These are phyloP conservation scores for Talaromyces funiculosus DNA, from an alignment of 2,329 filamentous ascomycete species.

Conservation along the genomic window DNA sequence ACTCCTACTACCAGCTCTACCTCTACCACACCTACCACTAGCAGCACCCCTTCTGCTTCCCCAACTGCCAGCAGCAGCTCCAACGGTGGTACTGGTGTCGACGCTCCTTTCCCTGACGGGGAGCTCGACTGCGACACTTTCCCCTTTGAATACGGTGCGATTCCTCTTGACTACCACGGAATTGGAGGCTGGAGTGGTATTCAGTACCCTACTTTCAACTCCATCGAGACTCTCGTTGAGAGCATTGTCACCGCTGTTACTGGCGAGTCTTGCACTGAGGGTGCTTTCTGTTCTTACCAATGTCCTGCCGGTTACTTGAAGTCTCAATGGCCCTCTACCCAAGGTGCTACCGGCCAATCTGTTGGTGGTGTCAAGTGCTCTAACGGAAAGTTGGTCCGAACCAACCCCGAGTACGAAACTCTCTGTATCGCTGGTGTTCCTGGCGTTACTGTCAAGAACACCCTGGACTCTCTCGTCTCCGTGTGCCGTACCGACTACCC, in stretches of 20 bases:
- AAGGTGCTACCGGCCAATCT: constrained; percentile 76
- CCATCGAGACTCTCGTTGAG: constrained; percentile 51
- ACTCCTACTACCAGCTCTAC: constrained; percentile 16
- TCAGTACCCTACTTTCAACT: constrained; percentile 52
- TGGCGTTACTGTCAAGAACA: constrained; percentile 70
- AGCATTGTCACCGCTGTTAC: constrained; percentile 60
- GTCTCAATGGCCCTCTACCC: constrained; percentile 75
- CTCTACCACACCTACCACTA: constrained; percentile 12
- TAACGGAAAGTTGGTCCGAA: constrained; percentile 68
- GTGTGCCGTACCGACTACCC: constrained; percentile 97
- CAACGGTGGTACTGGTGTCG: constrained; percentile 49
- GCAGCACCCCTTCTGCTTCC: constrained; percentile 17
- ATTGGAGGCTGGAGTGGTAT: constrained; percentile 75
- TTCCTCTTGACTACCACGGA: constrained; percentile 62
- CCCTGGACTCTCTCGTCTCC: constrained; percentile 56
- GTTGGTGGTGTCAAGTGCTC: constrained; percentile 79
- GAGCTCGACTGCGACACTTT: constrained; percentile 65
- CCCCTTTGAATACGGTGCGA: constrained; percentile 73
- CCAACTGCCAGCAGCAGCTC: constrained; percentile 14
- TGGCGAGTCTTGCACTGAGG: constrained; percentile 56
- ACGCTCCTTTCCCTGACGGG: constrained; percentile 69
- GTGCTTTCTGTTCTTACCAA: constrained; percentile 81
- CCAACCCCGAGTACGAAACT: constrained; percentile 59
- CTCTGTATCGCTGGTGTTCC: constrained; percentile 71
- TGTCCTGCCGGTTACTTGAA: constrained; percentile 92